Evolutionary conservation across 2,329 filamentous ascomycete genomes (phyloP).

Genomic region (Magnaporthales sp.): DNA sequence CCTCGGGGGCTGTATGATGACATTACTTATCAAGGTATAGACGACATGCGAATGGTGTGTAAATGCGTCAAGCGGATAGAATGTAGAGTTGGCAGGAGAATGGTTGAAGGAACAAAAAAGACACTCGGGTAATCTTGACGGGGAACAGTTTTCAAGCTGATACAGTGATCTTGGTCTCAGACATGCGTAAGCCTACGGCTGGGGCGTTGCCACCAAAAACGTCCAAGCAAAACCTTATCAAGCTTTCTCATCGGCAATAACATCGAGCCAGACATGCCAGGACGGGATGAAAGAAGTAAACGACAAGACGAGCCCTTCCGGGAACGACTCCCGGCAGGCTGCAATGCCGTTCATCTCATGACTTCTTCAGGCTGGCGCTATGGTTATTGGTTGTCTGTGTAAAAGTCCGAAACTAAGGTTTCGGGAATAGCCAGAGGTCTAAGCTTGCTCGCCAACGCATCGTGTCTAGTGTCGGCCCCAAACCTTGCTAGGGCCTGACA

Average conservation of each 20-base stretch:
- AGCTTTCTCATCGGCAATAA: background rate
- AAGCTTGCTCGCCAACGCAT: background rate
- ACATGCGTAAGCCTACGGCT: background rate
- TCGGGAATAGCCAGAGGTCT: background rate
- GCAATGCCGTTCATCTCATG: background rate
- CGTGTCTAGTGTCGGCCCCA: background rate
- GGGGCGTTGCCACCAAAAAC: background rate
- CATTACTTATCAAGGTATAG: background rate
- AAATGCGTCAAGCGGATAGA: background rate
- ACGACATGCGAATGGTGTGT: background rate
- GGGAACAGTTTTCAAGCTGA: background rate
- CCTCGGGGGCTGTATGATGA: background rate
- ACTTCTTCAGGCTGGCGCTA: background rate
- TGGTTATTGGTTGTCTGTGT: background rate
- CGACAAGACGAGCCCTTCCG: background rate
- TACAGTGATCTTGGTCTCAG: background rate
- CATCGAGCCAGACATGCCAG: background rate
- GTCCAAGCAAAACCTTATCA: background rate
- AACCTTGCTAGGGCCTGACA: background rate
- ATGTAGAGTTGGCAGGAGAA: background rate
- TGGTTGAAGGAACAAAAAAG: background rate
- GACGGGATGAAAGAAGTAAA: background rate
- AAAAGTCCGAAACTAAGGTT: background rate
- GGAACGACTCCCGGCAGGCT: background rate
- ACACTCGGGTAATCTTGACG: background rate